Base-by-base conservation (phyloP, 257 asterid species). In the Petrea volubilis region DNA sequence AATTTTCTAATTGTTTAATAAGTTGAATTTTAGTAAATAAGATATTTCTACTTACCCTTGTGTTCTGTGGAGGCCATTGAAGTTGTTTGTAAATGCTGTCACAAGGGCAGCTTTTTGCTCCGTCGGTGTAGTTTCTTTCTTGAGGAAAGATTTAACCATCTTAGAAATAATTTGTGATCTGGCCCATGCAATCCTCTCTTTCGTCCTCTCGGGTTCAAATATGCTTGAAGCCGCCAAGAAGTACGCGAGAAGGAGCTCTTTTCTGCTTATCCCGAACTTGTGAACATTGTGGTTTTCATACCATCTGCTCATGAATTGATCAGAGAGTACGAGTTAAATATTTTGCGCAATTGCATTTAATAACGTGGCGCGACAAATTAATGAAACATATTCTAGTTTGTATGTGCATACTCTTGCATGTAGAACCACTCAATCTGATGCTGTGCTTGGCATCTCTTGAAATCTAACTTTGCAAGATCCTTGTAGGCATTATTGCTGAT, bases 381-480 rank as follows among this genome's bases (percentile, higher is more conserved):
- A n/a, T n/a, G n/a, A n/a, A n/a, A n/a, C n/a, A n/a, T n/a, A n/a
- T n/a, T n/a, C n/a, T n/a, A n/a, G n/a, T n/a, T n/a, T n/a, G n/a
- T n/a, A 6, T 3, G 36, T 17, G 14, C 21, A 46, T 67, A 74
- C 83, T 41, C 58, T 59, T 76, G 81, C 64, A 84, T 68, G 46
- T 28, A 15, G 1, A 28, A 27, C 92, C 92, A 84, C 65, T 87
- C 92, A 7, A 53, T 49, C 47, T 79, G 85, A 80, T 87, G 92
- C 11, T 80, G 85, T 3, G 67, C 73, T 72, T 87, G 92, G 60
- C 92, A 84, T 72, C 72, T 76, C 25, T 70, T 78, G 80, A 78
- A 87, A 49, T 84, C 92, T 31, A 51, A 29, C 50, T 25, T 82
- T 29, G 88, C 92, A 28, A 82, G 73, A 59, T 82, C 81, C 5